Percentiles rank a stretch among this genome's conserved stretches.
Conservation (phyloP, 2,329 filamentous ascomycete genomes). For the Penicillium brevicompactum region DNA sequence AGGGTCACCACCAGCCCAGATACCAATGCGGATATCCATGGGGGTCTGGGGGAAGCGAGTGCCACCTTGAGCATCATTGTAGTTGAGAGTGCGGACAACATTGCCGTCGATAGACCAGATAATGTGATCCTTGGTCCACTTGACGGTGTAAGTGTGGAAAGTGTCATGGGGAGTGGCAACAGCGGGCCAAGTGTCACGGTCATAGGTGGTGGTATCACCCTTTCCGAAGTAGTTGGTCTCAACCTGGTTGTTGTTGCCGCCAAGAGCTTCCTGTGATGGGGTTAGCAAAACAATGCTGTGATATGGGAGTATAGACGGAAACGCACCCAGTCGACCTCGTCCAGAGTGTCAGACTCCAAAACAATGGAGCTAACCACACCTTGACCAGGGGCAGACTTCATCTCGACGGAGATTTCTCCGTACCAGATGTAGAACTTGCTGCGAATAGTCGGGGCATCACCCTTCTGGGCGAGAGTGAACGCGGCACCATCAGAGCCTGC, state of each 20-base stretch:
- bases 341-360: slow-evolving; percentile 86
- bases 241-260: slow-evolving; percentile 37
- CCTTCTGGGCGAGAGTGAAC: slow-evolving; percentile 75
- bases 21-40: slow-evolving; percentile 70
- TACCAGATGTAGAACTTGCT: slow-evolving; percentile 99
- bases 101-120: slow-evolving; percentile 67
- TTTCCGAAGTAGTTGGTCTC: slow-evolving; percentile 98
- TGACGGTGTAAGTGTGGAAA: slow-evolving; percentile 54
- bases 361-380: slow-evolving; percentile 94
- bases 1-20: slow-evolving; percentile 66
- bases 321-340: slow-evolving; percentile 98
- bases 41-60: slow-evolving; percentile 71
- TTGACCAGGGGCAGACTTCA: slow-evolving; percentile 82
- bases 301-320: slow-evolving; percentile 49
- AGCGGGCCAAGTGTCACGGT: slow-evolving; percentile 78
- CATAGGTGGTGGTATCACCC: slow-evolving; percentile 75
- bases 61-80: slow-evolving; percentile 60
- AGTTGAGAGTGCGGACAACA: slow-evolving; percentile 63
- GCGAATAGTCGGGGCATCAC: slow-evolving; percentile 81
- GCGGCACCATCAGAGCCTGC: slow-evolving; percentile 72
- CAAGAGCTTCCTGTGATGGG: slow-evolving; percentile 37
- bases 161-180: slow-evolving; percentile 58
- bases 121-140: slow-evolving; percentile 67
- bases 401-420: slow-evolving; percentile 78
- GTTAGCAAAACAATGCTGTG: slow-evolving; percentile 57